These are phyloP conservation scores for Dissophora ornata DNA, from an alignment of 192 early-diverging fungal species.

Conservation along the genomic window DNA sequence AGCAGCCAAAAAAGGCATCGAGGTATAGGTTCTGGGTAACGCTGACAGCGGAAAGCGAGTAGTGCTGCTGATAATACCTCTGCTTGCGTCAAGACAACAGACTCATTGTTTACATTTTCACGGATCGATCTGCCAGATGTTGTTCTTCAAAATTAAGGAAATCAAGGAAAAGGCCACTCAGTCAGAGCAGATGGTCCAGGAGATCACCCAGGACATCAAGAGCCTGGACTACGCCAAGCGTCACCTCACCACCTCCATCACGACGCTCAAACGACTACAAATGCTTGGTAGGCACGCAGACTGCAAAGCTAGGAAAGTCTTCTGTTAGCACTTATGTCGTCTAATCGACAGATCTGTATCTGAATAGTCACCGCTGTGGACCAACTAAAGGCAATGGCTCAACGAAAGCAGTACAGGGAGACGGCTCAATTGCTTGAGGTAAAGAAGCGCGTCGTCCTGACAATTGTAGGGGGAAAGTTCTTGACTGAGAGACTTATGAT, in stretches of 20 bases:
- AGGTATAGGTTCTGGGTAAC: constrained; percentile 58
- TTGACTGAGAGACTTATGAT: too few species aligned
- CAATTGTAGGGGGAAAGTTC: too few species aligned
- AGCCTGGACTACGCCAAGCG: constrained; percentile 93
- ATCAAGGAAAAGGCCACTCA: constrained; percentile 88
- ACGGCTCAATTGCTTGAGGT: constrained; percentile 84
- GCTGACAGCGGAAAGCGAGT: neutral
- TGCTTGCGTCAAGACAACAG: too few species aligned
- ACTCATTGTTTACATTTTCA: too few species aligned
- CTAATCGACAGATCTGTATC: too few species aligned
- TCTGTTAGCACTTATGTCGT: too few species aligned
- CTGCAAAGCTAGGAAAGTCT: too few species aligned
- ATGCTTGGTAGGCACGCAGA: constrained; percentile 77
- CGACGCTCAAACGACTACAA: constrained; percentile 85
- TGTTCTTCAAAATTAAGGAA: constrained; percentile 83
- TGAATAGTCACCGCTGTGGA: constrained; percentile 73
- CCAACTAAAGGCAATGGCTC: constrained; percentile 74
- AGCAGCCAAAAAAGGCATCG: constrained; percentile 79
- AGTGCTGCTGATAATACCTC: too few species aligned
- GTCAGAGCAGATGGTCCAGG: constrained; percentile 89
- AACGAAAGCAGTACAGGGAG: constrained; percentile 80
- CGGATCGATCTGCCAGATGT: constrained; percentile 64
- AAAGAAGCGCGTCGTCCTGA: too few species aligned
- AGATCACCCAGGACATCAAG: constrained; percentile 97
- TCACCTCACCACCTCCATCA: constrained; percentile 85